These are phyloP conservation scores for Hippophae gyantsensis DNA, from an alignment of 306 rosid genomes.

Conservation along the genomic window DNA sequence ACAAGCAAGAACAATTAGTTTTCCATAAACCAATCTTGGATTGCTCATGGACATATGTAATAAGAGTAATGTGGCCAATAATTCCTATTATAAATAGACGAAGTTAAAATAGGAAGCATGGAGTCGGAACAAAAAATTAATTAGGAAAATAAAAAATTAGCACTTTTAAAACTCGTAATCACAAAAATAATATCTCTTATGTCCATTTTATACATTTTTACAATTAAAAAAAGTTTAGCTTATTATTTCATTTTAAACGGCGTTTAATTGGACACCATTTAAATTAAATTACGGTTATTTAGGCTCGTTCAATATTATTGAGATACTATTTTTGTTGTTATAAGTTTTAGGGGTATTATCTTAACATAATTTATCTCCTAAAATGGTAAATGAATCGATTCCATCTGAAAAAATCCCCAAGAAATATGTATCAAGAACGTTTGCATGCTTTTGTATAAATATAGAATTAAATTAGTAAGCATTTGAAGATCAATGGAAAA, in stretches of 20 bases:
- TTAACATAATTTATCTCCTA: slow-evolving; percentile 61
- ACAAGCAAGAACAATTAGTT: slow-evolving; percentile 90
- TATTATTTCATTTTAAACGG: too few species aligned
- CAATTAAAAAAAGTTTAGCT: too few species aligned
- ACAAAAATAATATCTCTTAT: too few species aligned
- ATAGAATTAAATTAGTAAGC: slow-evolving; percentile 17
- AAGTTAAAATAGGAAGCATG: background rate
- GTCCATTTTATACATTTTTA: too few species aligned
- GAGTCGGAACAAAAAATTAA: background rate
- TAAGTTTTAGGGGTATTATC: background rate
- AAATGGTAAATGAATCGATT: slow-evolving; percentile 81
- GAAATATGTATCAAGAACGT: slow-evolving; percentile 80
- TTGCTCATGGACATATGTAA: slow-evolving; percentile 72
- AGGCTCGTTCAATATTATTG: too few species aligned
- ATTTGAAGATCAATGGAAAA: slow-evolving; percentile 13
- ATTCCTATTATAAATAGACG: slow-evolving; percentile 44
- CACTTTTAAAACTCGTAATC: too few species aligned
- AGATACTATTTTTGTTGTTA: too few species aligned
- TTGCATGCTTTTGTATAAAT: slow-evolving; percentile 69
- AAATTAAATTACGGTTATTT: too few species aligned
- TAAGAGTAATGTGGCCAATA: slow-evolving; percentile 83
- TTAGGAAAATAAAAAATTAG: too few species aligned
- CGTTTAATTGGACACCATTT: too few species aligned
- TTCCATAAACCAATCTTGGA: slow-evolving; percentile 91
- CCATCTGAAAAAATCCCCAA: slow-evolving; percentile 77